These are phyloP conservation scores for Flueggea neowawraea DNA, from an alignment of 441 rosid genomes.

Conservation along the genomic window DNA sequence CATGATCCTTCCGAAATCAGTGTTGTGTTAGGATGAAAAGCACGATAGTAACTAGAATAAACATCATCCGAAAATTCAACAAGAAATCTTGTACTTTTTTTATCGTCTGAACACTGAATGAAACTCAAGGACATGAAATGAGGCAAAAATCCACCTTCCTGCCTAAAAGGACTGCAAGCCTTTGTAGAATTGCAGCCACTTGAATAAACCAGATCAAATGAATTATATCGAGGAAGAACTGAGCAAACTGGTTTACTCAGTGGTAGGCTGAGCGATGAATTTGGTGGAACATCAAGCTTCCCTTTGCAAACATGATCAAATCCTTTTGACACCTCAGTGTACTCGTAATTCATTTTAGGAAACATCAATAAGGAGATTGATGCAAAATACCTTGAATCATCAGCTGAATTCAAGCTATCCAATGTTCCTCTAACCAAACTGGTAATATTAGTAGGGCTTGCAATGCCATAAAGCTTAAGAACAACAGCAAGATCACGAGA, in stretches of 20 bases:
- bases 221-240: background rate
- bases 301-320: constrained; percentile 16
- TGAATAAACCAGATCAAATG: constrained; percentile 17
- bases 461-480: constrained; percentile 52
- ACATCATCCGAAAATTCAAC: constrained; percentile 20
- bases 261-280: constrained; percentile 17
- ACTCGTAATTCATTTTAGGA: constrained; percentile 23
- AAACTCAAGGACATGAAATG: constrained; percentile 17
- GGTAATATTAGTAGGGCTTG: constrained; percentile 33
- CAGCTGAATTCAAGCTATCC: constrained; percentile 34
- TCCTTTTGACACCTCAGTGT: constrained; percentile 11
- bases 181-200: constrained; percentile 22
- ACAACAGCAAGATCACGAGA: constrained; percentile 28
- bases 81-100: constrained; percentile 20
- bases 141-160: constrained; percentile 20
- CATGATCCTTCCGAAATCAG: constrained; percentile 76
- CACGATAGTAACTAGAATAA: background rate
- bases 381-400: constrained; percentile 31
- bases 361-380: constrained; percentile 48
- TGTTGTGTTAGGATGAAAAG: constrained; percentile 51
- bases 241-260: constrained; percentile 20
- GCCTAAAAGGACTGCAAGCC: constrained; percentile 24
- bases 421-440: constrained; percentile 64
- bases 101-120: constrained; percentile 20
- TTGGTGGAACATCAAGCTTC: constrained; percentile 5